Evolutionary conservation across 169 alveolate genomes (phyloP).

Genomic region (Eimeria necatrix): DNA sequence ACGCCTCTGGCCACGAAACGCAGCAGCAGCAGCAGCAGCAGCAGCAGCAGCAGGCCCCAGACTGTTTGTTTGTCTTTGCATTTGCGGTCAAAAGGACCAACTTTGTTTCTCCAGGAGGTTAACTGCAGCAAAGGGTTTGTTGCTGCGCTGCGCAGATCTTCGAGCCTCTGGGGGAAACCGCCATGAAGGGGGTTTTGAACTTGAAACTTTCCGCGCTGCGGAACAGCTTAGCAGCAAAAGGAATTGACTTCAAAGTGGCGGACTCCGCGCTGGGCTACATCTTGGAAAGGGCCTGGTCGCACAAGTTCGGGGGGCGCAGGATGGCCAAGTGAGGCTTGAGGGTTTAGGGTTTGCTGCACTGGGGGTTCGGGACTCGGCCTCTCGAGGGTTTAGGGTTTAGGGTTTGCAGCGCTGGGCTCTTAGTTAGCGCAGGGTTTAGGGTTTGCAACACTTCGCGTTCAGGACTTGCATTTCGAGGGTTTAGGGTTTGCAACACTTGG

Average conservation of each 20-base stretch:
- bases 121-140: not conserved
- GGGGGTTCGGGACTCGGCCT: no score
- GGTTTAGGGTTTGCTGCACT: no score
- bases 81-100: no score
- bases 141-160: not conserved
- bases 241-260: slow-evolving; percentile 37
- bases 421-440: no score
- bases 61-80: no score
- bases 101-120: no score
- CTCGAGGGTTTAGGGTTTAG: no score
- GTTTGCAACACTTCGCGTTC: no score
- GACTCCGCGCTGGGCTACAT: slow-evolving; percentile 25
- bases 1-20: no score
- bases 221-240: not conserved
- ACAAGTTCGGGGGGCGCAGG: slow-evolving; percentile 37
- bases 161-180: slow-evolving; percentile 5
- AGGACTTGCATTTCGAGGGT: no score
- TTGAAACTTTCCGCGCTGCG: not conserved
- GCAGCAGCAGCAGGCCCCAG: not conserved
- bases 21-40: not conserved
- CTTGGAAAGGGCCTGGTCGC: slow-evolving; percentile 32
- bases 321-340: not conserved
- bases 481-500: no score
- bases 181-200: slow-evolving; percentile 49
- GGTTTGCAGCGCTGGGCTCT: no score